A percentile compares a stretch with the other conserved stretches of the same genome.
phyloP scores from a whole-genome alignment of 2,329 filamentous ascomycete species.

The Calonectria naviculata region DNA sequence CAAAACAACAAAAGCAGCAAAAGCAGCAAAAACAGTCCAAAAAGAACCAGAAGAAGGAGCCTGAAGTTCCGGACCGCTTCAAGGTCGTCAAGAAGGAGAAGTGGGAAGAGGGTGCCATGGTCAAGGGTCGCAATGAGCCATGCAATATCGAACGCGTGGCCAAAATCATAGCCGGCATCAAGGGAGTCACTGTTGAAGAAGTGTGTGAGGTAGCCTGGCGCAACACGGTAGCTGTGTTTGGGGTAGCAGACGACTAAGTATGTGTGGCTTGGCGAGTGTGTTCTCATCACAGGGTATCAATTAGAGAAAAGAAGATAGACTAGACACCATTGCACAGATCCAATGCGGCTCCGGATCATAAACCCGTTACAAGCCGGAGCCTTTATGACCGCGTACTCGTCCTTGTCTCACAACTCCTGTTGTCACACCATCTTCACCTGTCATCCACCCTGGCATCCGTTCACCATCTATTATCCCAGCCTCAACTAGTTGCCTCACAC shows the following conservation, averaged over 20 bases:
- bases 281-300: slow-evolving; percentile 43
- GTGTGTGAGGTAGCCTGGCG: slow-evolving; percentile 88
- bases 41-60: slow-evolving; percentile 68
- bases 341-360: slow-evolving; percentile 47
- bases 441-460: slow-evolving; percentile 91
- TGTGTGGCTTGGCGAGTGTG: slow-evolving; percentile 17
- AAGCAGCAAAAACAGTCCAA: slow-evolving; percentile 60
- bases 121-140: slow-evolving; percentile 96
- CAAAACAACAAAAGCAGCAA: slow-evolving; percentile 55
- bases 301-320: slow-evolving; percentile 41
- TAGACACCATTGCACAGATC: slow-evolving; percentile 28
- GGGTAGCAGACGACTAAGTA: slow-evolving; percentile 59
- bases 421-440: slow-evolving; percentile 85
- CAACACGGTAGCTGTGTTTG: slow-evolving; percentile 86
- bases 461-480: slow-evolving; percentile 79
- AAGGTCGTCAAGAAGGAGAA: slow-evolving; percentile 96
- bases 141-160: slow-evolving; percentile 88
- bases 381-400: slow-evolving; percentile 69
- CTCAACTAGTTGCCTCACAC: slow-evolving; percentile 82
- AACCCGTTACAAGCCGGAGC: slow-evolving; percentile 63
- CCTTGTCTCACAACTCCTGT: slow-evolving; percentile 76
- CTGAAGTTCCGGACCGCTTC: slow-evolving; percentile 77
- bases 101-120: slow-evolving; percentile 87
- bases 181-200: slow-evolving; percentile 81
- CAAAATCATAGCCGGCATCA: slow-evolving; percentile 88